Evolutionary conservation across 1,284 basidiomycete species (phyloP).

Genomic region (Puccinia polysora): DNA sequence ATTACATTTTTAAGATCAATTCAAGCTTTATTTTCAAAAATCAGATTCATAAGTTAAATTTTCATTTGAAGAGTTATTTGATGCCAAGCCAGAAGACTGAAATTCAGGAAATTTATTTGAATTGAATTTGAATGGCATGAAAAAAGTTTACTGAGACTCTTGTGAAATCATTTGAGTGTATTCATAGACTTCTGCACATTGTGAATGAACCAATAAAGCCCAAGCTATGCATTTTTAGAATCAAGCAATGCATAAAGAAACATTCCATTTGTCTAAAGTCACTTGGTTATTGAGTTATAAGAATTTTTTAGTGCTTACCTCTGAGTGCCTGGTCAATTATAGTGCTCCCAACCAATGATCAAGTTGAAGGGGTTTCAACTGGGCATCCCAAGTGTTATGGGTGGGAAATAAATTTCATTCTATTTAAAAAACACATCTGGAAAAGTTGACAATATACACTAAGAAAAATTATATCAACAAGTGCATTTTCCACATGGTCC

Average conservation of each 20-base stretch:
- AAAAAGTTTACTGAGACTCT: not conserved
- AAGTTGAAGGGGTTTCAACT: not conserved
- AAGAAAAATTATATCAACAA: slow-evolving; percentile 59
- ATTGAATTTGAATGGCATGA: not conserved
- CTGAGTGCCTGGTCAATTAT: not conserved
- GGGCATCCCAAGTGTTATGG: not conserved
- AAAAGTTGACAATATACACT: not conserved
- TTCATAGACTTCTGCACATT: slow-evolving; percentile 11
- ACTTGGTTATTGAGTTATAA: no score
- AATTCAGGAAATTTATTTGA: not conserved
- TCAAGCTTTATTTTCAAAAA: no score
- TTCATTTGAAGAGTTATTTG: no score
- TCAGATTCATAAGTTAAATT: no score
- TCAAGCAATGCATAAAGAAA: not conserved
- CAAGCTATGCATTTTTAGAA: not conserved
- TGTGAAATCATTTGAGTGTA: slow-evolving; percentile 1
- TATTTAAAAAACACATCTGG: no score
- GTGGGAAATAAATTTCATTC: no score
- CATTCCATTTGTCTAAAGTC: not conserved
- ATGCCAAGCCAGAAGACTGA: no score
- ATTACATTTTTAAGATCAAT: no score
- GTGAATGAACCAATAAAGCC: slow-evolving; percentile 20
- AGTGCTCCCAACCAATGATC: slow-evolving; percentile 25
- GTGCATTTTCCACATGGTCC: slow-evolving; percentile 75
- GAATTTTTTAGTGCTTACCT: not conserved